Percentiles rank a stretch among this genome's conserved stretches.
Evolutionary conservation across 1,139 yeast species (phyloP).

Genomic region (Blastobotrys malaysiensis): DNA sequence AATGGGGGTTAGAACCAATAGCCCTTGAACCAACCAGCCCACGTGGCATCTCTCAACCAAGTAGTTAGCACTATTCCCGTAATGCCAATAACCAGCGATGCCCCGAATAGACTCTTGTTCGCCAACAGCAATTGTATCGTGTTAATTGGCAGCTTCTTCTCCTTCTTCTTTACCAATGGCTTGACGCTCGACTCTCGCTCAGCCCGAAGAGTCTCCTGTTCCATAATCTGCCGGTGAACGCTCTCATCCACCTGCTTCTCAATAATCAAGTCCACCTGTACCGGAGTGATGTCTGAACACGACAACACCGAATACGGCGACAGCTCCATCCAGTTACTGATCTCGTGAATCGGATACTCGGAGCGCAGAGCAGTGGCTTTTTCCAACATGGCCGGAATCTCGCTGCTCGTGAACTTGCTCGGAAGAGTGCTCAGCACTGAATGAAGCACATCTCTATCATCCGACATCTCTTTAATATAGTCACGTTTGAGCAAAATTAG

Average conservation of each 20-base stretch:
- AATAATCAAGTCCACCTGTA: background rate
- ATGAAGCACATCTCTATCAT: constrained; percentile 30
- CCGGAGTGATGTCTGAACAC: background rate
- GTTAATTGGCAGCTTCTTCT: background rate
- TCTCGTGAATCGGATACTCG: background rate
- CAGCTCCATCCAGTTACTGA: background rate
- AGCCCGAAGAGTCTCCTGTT: constrained; percentile 1
- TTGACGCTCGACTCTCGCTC: background rate
- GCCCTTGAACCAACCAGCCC: background rate
- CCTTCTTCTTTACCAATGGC: background rate
- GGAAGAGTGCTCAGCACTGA: constrained; percentile 25
- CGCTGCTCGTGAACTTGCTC: background rate
- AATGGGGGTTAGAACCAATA: background rate
- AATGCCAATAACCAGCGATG: background rate
- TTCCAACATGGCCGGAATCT: background rate
- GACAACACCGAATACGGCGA: background rate
- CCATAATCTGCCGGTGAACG: constrained; percentile 1
- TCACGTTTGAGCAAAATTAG: constrained; percentile 42
- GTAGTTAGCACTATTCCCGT: background rate
- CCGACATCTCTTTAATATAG: constrained; percentile 33
- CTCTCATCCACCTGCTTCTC: background rate
- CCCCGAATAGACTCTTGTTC: background rate
- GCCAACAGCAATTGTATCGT: background rate
- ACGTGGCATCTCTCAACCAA: background rate
- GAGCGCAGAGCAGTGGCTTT: background rate